Evolutionary conservation across 306 rosid species (phyloP), one percentile per base, ranked within the genome.

Genomic region (Trifolium pratense): DNA sequence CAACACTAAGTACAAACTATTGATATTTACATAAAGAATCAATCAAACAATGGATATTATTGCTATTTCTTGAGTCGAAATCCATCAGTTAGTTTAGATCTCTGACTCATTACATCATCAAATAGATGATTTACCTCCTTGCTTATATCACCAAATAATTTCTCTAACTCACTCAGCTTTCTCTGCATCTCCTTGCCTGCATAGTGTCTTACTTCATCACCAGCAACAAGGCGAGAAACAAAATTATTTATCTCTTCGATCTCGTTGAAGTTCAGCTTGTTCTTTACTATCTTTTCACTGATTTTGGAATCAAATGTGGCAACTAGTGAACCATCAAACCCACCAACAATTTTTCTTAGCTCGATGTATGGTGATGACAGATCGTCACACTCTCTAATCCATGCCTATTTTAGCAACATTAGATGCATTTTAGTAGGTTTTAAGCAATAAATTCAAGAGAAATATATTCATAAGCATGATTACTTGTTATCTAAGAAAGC

Each of bases 41-140:
- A n/a, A n/a, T n/a, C 51, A 73, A 45, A 42, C 66, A 61, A 0
- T 9, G 5, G 42, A 53, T 74, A 36, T 11, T 70, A 46, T 45
- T 74, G 64, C 9, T 83, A 34, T 58, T 78, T 76, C 29, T 34
- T 55, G 8, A 61, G 68, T 68, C 72, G 57, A 59, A 83, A 76
- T 59, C 87, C 70, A 51, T 83, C 77, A 53, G 91, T 75, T 75
- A 89, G 65, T 70, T 87, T 80, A 45, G 79, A 82, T 88, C 98
- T 91, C 51, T 72, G 87, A 8, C 56, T 74, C 85, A 93, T 76
- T 66, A 85, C 78, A 48, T 82, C 83, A 7, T 74, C 52, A 82
- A 93, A 93, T 14, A 93, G 62, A 62, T 73, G 48, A 81, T 89
- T 87, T 67, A 93, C 90, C 70, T 85, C 84, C 60, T 71, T 84